Percentiles rank a stretch among this genome's conserved stretches.
Conservation (phyloP, 148 eudicot genomes). For the Drosera capensis region DNA sequence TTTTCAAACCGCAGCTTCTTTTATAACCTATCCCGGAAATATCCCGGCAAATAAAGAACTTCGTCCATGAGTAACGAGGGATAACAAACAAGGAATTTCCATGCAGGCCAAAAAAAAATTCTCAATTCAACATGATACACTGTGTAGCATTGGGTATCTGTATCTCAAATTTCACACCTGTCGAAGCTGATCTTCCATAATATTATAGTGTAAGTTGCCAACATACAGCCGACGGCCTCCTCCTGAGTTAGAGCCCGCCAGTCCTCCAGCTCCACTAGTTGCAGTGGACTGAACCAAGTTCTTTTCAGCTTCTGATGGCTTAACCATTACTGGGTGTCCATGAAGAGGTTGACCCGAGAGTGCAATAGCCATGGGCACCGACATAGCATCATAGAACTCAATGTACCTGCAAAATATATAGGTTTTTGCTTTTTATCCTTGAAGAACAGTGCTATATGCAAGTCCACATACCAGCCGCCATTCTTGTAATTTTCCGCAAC, state of each 20-base stretch:
- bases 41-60: too few relatives aligned
- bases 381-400: constrained; percentile 85
- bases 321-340: constrained; percentile 91
- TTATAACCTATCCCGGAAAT: too few relatives aligned
- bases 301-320: constrained; percentile 96
- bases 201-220: constrained; percentile 64
- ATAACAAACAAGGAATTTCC: too few relatives aligned
- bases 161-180: constrained; percentile 29
- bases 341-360: constrained; percentile 81
- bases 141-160: too few relatives aligned
- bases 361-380: constrained; percentile 97
- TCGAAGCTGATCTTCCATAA: constrained; percentile 80
- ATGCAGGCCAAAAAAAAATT: too few relatives aligned
- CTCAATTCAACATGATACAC: too few relatives aligned
- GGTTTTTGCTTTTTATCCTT: too few relatives aligned
- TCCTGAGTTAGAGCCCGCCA: constrained; percentile 39
- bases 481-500: too few relatives aligned
- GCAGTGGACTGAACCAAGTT: constrained; percentile 66
- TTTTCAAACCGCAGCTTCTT: too few relatives aligned
- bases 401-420: constrained; percentile 40
- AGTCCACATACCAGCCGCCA: too few relatives aligned
- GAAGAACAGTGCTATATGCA: too few relatives aligned
- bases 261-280: constrained; percentile 36
- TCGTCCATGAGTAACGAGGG: too few relatives aligned
- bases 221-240: constrained; percentile 74